phyloP scores from a whole-genome alignment of 305 asterid species.

The Rubia peregrina region DNA sequence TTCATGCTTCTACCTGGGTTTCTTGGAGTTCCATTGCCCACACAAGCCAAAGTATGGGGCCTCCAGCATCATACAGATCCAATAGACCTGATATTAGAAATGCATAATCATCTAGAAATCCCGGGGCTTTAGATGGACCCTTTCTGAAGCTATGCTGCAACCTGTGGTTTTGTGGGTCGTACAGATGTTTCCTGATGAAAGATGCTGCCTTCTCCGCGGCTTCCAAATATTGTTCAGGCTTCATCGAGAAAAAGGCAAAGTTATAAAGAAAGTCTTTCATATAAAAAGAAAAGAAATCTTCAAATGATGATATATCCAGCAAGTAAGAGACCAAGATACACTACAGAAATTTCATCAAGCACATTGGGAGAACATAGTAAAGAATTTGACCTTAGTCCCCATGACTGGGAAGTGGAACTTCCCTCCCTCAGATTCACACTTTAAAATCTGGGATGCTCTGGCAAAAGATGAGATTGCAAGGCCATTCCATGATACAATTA shows the following conservation, averaged over 20 bases:
- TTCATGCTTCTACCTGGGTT: slow-evolving; percentile 39
- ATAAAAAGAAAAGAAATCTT: not conserved
- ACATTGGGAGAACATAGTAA: not conserved
- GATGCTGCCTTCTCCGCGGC: slow-evolving; percentile 82
- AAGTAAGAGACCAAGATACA: not conserved
- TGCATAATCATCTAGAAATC: slow-evolving; percentile 82
- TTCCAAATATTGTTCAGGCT: slow-evolving; percentile 77
- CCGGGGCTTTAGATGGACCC: slow-evolving; percentile 90
- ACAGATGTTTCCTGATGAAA: slow-evolving; percentile 66
- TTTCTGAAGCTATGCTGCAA: slow-evolving; percentile 88
- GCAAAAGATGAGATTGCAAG: slow-evolving; percentile 85
- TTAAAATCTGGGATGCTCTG: slow-evolving; percentile 74
- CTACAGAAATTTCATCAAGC: not conserved
- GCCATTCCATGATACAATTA: slow-evolving; percentile 96
- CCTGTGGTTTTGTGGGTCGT: slow-evolving; percentile 43
- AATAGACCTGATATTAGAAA: slow-evolving; percentile 67
- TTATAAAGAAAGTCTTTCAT: not conserved
- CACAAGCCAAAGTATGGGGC: slow-evolving; percentile 60
- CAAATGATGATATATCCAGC: not conserved
- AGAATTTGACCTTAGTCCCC: slow-evolving; percentile 57
- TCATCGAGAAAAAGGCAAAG: slow-evolving; percentile 11
- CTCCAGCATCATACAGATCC: slow-evolving; percentile 75
- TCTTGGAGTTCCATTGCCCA: slow-evolving; percentile 89
- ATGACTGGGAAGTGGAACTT: slow-evolving; percentile 56
- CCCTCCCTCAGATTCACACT: slow-evolving; percentile 55